Evolutionary conservation across 1,284 basidiomycete genomes (phyloP).

Genomic region (Puccinia horiana): DNA sequence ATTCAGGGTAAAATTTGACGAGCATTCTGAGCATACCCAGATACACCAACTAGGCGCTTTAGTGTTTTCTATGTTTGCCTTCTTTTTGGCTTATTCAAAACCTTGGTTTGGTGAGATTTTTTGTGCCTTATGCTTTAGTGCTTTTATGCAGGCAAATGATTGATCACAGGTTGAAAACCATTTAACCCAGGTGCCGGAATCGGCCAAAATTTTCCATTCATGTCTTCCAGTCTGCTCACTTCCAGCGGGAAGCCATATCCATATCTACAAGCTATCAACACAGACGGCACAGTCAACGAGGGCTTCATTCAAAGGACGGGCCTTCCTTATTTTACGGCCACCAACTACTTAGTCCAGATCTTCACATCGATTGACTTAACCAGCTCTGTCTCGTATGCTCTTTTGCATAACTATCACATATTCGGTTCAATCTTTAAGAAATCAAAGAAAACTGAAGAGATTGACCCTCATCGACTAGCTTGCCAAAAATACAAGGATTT

Average conservation of each 20-base stretch:
- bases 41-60: slow-evolving; percentile 28
- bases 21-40: not conserved
- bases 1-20: not conserved
- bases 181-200: not conserved
- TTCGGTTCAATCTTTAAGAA: slow-evolving; percentile 10
- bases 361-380: slow-evolving; percentile 14
- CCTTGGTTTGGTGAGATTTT: slow-evolving; percentile 44
- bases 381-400: slow-evolving; percentile 4
- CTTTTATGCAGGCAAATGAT: not conserved
- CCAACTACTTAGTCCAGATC: slow-evolving; percentile 11
- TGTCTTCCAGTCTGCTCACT: slow-evolving; percentile 21
- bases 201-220: slow-evolving; percentile 35
- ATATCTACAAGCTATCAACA: slow-evolving; percentile 19
- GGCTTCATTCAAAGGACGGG: slow-evolving; percentile 2
- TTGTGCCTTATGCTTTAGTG: no score
- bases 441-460: not conserved
- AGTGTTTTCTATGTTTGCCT: slow-evolving; percentile 22
- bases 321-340: slow-evolving; percentile 20
- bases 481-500: slow-evolving; percentile 42
- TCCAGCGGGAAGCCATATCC: slow-evolving; percentile 22
- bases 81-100: slow-evolving; percentile 13
- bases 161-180: not conserved
- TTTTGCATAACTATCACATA: slow-evolving; percentile 16
- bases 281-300: slow-evolving; percentile 28
- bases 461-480: slow-evolving; percentile 26